phyloP scores from a whole-genome alignment of 805 yeast species.

The Ogataea pilisensis region DNA sequence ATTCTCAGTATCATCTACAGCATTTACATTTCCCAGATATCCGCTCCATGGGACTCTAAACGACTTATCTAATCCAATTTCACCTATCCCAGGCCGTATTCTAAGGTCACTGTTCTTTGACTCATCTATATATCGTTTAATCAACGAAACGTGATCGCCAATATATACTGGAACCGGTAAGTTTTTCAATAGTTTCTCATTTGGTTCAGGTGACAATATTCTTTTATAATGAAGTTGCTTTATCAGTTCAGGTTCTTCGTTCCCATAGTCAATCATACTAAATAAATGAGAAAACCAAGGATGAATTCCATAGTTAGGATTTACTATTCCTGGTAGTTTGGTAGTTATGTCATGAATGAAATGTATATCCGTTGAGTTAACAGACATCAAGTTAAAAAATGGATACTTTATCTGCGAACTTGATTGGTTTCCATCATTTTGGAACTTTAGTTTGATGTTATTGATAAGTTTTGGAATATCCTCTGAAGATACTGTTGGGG shows the following conservation, averaged over 20 bases:
- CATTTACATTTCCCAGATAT: slow-evolving; percentile 35
- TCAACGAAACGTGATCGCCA: slow-evolving; percentile 27
- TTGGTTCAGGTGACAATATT: slow-evolving; percentile 43
- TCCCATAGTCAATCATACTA: slow-evolving; percentile 24
- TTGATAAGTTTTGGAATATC: slow-evolving; percentile 5
- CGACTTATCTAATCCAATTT: slow-evolving; percentile 82
- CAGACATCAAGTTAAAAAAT: slow-evolving; percentile 42
- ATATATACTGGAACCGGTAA: slow-evolving; percentile 63
- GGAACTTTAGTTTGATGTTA: slow-evolving; percentile 2
- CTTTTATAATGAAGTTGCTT: slow-evolving; percentile 53
- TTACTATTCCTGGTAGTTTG: slow-evolving; percentile 20
- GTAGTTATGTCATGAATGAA: slow-evolving; percentile 22
- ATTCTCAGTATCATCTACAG: slow-evolving; percentile 6
- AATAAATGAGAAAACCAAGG: slow-evolving; percentile 87
- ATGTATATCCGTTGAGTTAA: slow-evolving; percentile 37
- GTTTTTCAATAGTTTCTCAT: slow-evolving; percentile 34
- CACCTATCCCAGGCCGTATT: slow-evolving; percentile 58
- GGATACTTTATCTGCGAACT: not conserved
- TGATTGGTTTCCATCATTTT: not conserved
- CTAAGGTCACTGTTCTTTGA: not conserved
- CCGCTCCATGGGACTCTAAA: slow-evolving; percentile 66
- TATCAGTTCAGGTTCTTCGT: slow-evolving; percentile 12
- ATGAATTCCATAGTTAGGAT: slow-evolving; percentile 70
- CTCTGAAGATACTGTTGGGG: slow-evolving; percentile 17
- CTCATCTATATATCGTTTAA: slow-evolving; percentile 31